Conservation (phyloP, 257 asterid genomes). For the Nicotiana undulata region DNA sequence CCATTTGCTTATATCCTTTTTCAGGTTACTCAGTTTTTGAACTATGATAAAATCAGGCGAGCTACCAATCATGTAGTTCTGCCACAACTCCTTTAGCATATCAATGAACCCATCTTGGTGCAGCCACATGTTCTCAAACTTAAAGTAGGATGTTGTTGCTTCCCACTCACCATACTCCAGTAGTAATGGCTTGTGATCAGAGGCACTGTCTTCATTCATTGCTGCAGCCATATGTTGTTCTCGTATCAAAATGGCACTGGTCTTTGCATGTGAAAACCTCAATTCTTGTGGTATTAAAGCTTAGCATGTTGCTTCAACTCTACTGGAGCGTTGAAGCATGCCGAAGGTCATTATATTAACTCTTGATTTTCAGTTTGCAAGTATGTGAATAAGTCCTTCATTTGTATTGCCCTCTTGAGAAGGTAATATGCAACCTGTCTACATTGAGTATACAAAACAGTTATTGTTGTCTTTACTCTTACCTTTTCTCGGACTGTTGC, state of each 20-base stretch:
- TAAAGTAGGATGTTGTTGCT: neutral
- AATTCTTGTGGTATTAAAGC: neutral
- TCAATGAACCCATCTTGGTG: too few species aligned
- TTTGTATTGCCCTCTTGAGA: neutral
- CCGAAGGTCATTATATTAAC: neutral
- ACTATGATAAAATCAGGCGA: too few species aligned
- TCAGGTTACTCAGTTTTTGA: too few species aligned
- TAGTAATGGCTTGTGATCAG: too few species aligned
- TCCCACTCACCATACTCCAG: too few species aligned
- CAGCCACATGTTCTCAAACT: neutral
- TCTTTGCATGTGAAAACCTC: neutral
- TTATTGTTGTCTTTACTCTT: neutral
- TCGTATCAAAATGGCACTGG: neutral
- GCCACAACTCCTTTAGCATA: too few species aligned
- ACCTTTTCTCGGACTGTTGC: neutral
- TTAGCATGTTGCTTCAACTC: neutral
- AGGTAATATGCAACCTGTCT: neutral
- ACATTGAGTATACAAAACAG: neutral
- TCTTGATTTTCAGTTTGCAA: constrained; percentile 2
- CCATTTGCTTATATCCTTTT: too few species aligned
- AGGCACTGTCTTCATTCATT: too few species aligned
- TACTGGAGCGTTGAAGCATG: neutral
- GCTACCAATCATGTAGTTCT: too few species aligned
- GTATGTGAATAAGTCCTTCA: neutral
- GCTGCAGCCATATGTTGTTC: too few species aligned